phyloP scores from a whole-genome alignment of 805 yeast species.

The Metschnikowia sp. region DNA sequence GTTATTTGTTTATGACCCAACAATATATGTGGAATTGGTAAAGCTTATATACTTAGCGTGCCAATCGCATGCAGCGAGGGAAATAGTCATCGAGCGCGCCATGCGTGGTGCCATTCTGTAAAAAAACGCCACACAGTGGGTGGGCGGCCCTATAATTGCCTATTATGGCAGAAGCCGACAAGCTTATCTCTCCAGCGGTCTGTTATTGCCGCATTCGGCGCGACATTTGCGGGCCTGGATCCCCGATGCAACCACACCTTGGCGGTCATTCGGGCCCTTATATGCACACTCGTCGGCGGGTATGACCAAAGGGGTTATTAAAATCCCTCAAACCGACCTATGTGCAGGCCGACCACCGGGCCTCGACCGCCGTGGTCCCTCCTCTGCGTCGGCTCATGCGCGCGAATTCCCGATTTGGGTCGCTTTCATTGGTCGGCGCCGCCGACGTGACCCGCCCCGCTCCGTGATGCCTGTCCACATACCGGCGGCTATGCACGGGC shows the following conservation, averaged over 20 bases:
- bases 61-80: background rate
- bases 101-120: background rate
- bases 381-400: too few relatives aligned
- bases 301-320: background rate
- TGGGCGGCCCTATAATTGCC: background rate
- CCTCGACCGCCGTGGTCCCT: too few relatives aligned
- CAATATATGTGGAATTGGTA: too few relatives aligned
- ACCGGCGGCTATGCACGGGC: background rate
- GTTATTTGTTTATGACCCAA: too few relatives aligned
- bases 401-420: background rate
- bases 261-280: too few relatives aligned
- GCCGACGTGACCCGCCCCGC: constrained; percentile 4
- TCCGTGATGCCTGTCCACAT: background rate
- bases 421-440: constrained; percentile 5
- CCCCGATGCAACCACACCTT: too few relatives aligned
- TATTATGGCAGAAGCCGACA: background rate
- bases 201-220: too few relatives aligned
- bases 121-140: constrained; percentile 1
- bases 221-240: too few relatives aligned
- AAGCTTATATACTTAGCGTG: too few relatives aligned
- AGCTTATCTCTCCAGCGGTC: too few relatives aligned
- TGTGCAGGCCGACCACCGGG: too few relatives aligned
- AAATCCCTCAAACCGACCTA: too few relatives aligned
- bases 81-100: constrained; percentile 4
- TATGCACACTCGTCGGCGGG: background rate